Conservation (phyloP, 345 rosid species). For the Populus ilicifolia region DNA sequence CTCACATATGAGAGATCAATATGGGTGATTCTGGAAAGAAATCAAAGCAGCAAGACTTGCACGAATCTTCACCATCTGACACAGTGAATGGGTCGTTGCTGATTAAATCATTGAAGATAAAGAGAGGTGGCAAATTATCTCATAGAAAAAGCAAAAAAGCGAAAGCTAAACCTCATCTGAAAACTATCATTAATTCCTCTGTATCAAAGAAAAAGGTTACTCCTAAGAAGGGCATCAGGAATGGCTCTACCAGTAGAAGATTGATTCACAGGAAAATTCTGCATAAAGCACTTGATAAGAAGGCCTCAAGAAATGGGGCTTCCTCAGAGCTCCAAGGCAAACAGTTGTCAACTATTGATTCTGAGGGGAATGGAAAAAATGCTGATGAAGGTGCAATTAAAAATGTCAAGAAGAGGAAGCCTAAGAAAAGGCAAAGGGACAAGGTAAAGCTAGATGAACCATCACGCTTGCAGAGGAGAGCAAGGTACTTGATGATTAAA, state of each 20-base stretch:
- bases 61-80: conserved; percentile 30
- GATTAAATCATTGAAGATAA: conserved; percentile 39
- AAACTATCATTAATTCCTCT: conserved; percentile 19
- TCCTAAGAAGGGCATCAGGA: conserved; percentile 24
- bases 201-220: conserved; percentile 25
- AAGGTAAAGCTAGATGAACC: conserved; percentile 65
- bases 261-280: conserved; percentile 9
- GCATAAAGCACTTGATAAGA: conserved; percentile 21
- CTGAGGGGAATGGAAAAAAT: conserved; percentile 25
- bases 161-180: conserved; percentile 28
- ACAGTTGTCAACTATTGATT: conserved; percentile 4
- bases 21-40: conserved; percentile 38
- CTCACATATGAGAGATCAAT: conserved; percentile 18
- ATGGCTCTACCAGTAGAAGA: conserved; percentile 20
- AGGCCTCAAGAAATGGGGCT: conserved; percentile 29
- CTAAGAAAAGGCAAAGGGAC: conserved; percentile 43
- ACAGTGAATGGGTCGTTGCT: conserved; percentile 37
- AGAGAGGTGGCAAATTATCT: conserved; percentile 27
- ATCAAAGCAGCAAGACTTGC: conserved; percentile 22
- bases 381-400: conserved; percentile 26
- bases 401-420: conserved; percentile 46
- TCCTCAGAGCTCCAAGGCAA: conserved; percentile 13
- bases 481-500: conserved; percentile 81
- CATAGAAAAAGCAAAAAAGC: conserved; percentile 23
- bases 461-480: conserved; percentile 77